Conservation (phyloP, 129 eudicot species). For the Flaveria trinervia region DNA sequence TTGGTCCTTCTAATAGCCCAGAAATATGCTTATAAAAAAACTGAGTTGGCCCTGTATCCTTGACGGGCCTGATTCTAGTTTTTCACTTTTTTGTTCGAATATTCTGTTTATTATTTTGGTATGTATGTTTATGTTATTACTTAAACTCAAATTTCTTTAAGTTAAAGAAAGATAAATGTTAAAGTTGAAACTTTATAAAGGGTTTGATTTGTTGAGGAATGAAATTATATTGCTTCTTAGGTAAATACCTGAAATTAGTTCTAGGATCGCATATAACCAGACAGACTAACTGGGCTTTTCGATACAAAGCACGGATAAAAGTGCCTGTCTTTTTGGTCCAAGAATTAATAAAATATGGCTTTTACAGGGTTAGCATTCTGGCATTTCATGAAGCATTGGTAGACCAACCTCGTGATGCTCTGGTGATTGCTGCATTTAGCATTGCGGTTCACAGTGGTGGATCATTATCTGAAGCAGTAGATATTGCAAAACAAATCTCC, state of each 20-base stretch:
- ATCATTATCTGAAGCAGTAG: conserved; percentile 52
- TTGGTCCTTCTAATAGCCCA: background rate
- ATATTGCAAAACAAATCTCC: conserved; percentile 54
- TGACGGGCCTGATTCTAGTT: background rate
- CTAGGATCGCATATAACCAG: background rate
- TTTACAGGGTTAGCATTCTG: conserved; percentile 55
- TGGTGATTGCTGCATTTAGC: conserved; percentile 64
- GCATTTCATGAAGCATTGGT: conserved; percentile 68
- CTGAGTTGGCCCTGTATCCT: background rate
- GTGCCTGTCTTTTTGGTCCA: background rate
- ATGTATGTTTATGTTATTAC: background rate
- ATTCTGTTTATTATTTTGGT: background rate
- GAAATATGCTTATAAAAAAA: background rate
- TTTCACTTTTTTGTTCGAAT: background rate
- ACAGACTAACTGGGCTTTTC: background rate
- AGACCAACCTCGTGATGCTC: conserved; percentile 52
- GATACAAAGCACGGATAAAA: background rate
- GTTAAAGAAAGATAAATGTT: background rate
- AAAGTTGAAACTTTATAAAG: background rate
- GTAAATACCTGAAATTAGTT: background rate
- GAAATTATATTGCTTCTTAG: background rate
- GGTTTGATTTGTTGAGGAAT: background rate
- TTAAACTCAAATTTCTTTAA: background rate
- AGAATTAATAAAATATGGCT: background rate
- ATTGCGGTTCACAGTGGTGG: conserved; percentile 58